Evolutionary conservation across 345 rosid genomes (phyloP).

Genomic region (Sonneratia caseolaris): DNA sequence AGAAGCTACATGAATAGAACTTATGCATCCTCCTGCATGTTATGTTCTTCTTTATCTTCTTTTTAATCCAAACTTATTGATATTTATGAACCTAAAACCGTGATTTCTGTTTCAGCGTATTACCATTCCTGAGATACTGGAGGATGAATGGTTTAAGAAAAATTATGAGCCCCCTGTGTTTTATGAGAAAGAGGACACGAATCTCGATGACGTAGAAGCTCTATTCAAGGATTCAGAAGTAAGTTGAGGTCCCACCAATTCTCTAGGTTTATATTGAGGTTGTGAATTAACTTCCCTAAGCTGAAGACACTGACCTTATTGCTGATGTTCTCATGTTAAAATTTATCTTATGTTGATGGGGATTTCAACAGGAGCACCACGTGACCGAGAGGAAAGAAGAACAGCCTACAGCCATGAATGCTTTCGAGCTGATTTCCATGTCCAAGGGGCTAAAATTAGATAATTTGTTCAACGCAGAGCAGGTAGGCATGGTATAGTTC

Average conservation of each 20-base stretch:
- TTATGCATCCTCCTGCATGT: background rate
- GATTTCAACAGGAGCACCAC: conserved; percentile 56
- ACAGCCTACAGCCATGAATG: conserved; percentile 79
- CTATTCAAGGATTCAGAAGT: conserved; percentile 90
- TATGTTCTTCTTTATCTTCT: background rate
- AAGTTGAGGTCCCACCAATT: conserved; percentile 13
- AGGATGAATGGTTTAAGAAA: conserved; percentile 87
- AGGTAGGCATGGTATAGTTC: conserved; percentile 35
- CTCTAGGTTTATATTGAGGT: background rate
- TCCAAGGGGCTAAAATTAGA: conserved; percentile 81
- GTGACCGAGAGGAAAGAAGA: conserved; percentile 81
- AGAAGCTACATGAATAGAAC: background rate
- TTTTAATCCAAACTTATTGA: background rate
- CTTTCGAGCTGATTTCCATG: conserved; percentile 88
- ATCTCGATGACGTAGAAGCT: conserved; percentile 81
- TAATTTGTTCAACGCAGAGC: conserved; percentile 71
- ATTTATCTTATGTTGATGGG: conserved; percentile 9
- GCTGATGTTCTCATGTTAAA: background rate
- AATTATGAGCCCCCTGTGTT: conserved; percentile 74
- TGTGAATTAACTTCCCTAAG: background rate
- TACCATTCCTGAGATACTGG: conserved; percentile 65
- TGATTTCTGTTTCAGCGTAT: conserved; percentile 49
- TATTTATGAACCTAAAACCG: background rate
- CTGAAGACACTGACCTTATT: background rate
- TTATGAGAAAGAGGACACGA: conserved; percentile 59